phyloP scores from a whole-genome alignment of 2,329 filamentous ascomycete species.

The Fusarium bulbicola region DNA sequence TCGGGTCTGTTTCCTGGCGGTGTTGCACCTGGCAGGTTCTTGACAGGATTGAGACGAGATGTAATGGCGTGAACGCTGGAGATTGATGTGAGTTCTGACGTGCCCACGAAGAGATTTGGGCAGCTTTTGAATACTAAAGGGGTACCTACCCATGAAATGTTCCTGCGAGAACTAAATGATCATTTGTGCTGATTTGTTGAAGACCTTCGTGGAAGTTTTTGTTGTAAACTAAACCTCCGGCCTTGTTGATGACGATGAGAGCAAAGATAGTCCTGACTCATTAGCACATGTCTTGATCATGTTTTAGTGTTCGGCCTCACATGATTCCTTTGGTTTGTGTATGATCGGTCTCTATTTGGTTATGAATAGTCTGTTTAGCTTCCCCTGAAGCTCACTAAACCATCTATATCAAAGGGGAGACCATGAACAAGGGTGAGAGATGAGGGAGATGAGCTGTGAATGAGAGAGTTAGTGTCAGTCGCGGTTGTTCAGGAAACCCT shows the following conservation, averaged over 20 bases:
- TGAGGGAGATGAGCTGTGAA: conserved; percentile 18
- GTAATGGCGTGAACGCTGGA: conserved; percentile 75
- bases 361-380: conserved; percentile 10
- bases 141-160: conserved; percentile 86
- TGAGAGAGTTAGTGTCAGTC: neutral
- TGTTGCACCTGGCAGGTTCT: conserved; percentile 47
- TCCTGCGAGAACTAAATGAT: conserved; percentile 94
- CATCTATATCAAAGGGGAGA: conserved; percentile 30
- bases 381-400: conserved; percentile 35
- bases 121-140: neutral
- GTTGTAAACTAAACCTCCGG: conserved; percentile 95
- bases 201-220: conserved; percentile 89
- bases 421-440: conserved; percentile 33
- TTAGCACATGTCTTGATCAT: neutral
- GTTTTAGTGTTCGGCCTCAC: neutral
- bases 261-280: conserved; percentile 85
- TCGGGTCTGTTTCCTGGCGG: conserved; percentile 63
- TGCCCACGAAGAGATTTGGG: conserved; percentile 2
- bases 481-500: neutral
- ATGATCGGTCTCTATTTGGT: conserved; percentile 10
- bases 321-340: conserved; percentile 23
- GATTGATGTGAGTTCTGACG: conserved; percentile 10
- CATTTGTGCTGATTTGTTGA: conserved; percentile 90
- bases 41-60: conserved; percentile 67
- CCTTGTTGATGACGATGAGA: conserved; percentile 98